phyloP scores from a whole-genome alignment of 352 stramenopile genomes.

The Globisporangium takayamanum region DNA sequence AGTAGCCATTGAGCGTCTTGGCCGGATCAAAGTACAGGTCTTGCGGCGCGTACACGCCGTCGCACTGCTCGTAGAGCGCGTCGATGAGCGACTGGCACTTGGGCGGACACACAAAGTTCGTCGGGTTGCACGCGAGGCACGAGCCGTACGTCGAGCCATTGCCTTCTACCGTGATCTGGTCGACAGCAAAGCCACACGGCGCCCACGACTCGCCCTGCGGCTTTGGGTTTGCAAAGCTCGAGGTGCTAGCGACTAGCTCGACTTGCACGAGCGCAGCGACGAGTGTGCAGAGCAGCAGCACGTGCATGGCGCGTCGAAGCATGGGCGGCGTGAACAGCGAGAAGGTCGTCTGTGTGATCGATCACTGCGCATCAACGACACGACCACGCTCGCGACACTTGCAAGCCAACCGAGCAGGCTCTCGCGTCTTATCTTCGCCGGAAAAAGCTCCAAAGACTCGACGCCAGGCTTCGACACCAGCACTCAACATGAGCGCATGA shows the following conservation, averaged over 20 bases:
- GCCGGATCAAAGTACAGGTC: slow-evolving; percentile 58
- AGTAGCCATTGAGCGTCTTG: slow-evolving; percentile 48
- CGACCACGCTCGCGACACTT: too few relatives aligned
- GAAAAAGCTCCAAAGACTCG: too few relatives aligned
- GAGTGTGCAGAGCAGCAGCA: slow-evolving; percentile 8
- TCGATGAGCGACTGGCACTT: slow-evolving; percentile 73
- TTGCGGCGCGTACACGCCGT: slow-evolving; percentile 52
- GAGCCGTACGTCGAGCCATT: slow-evolving; percentile 61
- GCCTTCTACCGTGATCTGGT: slow-evolving; percentile 43
- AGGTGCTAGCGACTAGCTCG: slow-evolving; percentile 19
- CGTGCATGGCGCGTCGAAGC: neutral
- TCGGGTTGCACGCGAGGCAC: slow-evolving; percentile 51
- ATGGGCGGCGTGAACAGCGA: too few relatives aligned
- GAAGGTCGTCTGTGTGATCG: too few relatives aligned
- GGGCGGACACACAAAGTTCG: slow-evolving; percentile 40
- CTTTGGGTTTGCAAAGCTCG: slow-evolving; percentile 43
- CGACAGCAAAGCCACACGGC: slow-evolving; percentile 39
- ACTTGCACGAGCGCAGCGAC: slow-evolving; percentile 7
- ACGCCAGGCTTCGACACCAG: too few relatives aligned
- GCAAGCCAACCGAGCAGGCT: too few relatives aligned
- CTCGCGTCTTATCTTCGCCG: too few relatives aligned
- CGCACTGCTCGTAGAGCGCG: slow-evolving; percentile 58
- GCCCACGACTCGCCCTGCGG: slow-evolving; percentile 56
- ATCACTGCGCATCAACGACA: too few relatives aligned
- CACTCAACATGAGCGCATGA: too few relatives aligned